Evolutionary conservation across 1,284 basidiomycete genomes (phyloP).

Genomic region (Malassezia brasiliensis): DNA sequence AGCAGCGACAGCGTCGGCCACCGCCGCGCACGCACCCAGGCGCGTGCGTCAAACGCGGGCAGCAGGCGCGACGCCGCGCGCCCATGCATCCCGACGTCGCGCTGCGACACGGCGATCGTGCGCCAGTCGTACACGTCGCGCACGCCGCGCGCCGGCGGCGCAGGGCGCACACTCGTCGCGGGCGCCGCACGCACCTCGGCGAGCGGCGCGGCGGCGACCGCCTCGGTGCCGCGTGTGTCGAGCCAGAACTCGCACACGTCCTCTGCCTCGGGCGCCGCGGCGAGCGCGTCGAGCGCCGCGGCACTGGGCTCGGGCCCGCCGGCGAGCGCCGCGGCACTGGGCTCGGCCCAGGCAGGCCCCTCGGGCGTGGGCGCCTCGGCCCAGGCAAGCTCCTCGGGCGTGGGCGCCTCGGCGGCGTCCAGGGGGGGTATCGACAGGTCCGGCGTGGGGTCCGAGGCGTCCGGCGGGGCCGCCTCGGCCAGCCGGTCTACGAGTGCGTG

Average conservation of each 20-base stretch:
- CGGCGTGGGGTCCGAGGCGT: too few species aligned
- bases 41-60: not conserved
- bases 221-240: not conserved
- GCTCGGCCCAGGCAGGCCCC: too few species aligned
- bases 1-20: conserved; percentile 8
- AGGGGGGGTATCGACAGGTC: too few species aligned
- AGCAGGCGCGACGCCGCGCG: conserved; percentile 5
- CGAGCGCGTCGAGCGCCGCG: not conserved
- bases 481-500: not conserved
- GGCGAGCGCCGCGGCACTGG: too few species aligned
- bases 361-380: too few species aligned
- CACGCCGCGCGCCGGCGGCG: conserved; percentile 1
- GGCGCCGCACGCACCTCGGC: not conserved
- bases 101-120: conserved; percentile 9
- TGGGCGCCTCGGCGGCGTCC: too few species aligned
- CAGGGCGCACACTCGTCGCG: too few species aligned
- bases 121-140: conserved; percentile 18
- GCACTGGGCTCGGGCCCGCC: not conserved
- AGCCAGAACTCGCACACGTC: not conserved
- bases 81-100: conserved; percentile 8
- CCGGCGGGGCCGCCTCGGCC: too few species aligned
- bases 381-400: too few species aligned
- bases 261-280: not conserved
- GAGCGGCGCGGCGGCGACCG: not conserved
- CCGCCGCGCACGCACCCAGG: conserved; percentile 6